phyloP scores from a whole-genome alignment of 1,284 basidiomycete genomes.

The Filobasidium uniguttulatum region DNA sequence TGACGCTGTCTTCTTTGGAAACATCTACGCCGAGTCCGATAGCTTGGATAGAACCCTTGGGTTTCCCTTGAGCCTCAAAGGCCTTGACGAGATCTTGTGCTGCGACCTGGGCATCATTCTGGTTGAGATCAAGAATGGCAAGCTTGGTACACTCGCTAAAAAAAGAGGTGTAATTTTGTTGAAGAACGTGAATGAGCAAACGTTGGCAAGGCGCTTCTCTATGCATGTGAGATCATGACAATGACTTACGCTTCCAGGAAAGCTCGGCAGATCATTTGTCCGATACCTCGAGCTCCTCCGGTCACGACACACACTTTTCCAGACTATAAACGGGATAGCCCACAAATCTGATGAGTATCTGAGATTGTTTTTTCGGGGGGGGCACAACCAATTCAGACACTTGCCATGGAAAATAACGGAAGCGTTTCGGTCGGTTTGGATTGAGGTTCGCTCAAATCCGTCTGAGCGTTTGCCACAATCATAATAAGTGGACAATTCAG shows the following conservation, averaged over 20 bases:
- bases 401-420: conserved; percentile 10
- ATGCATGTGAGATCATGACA: neutral
- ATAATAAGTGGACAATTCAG: neutral
- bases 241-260: conserved; percentile 70
- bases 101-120: conserved; percentile 55
- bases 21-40: conserved; percentile 58
- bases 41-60: neutral
- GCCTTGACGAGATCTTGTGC: conserved; percentile 57
- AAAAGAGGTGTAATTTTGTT: conserved; percentile 2
- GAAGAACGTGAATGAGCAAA: neutral
- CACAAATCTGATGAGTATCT: neutral
- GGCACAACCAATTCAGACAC: neutral
- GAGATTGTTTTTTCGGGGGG: neutral
- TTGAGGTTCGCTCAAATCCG: conserved; percentile 9
- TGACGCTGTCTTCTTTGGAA: conserved; percentile 62
- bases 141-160: conserved; percentile 63
- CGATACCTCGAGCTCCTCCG: conserved; percentile 82
- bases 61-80: neutral
- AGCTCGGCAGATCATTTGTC: conserved; percentile 74
- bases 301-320: conserved; percentile 78
- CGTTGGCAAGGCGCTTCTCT: neutral
- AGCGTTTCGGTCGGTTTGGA: conserved; percentile 8
- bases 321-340: conserved; percentile 1
- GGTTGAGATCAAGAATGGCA: conserved; percentile 71
- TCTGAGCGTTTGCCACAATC: neutral